Evolutionary conservation across 2,329 filamentous ascomycete species (phyloP), one percentile per base, ranked within the genome.

Genomic region (Zymoseptoria crescenta): DNA sequence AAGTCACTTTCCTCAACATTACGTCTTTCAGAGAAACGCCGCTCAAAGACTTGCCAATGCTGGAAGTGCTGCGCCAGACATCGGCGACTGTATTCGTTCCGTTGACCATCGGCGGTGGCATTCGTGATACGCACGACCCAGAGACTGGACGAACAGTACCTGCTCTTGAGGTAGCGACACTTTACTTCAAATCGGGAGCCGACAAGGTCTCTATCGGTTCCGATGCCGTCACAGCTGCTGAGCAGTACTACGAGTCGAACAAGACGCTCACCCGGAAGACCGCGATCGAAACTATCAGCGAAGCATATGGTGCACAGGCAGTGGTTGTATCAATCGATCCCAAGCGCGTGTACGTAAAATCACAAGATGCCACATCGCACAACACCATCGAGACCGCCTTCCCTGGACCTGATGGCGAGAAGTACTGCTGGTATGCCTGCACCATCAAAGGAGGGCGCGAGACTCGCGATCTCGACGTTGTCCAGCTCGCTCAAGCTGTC

Each of bases 131-230:
- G 0, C 83, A 91, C 58, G 94, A 99, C 75, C 87, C 87, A 0
- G 91, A 96, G 74, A 73, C 69, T 29, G 91, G 91, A 50, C 91
- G 86, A 53, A 85, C 85, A 62, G 86, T 96, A n/a, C 87, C 89
- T 2, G 94, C 94, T 0, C 84, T 97, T 13, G 89, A 96, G 68
- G 91, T 99, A 62, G 94, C 94, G 20, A 93, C 87, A 52, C 87
- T 97, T 83, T 99, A 99, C 81, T 99, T 99, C 83, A 88, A 93
- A 74, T 92, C 87, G 50, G 94, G 94, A 61, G 94, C 94, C 27
- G 94, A 99, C 79, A 99, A 99, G 77, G 92, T 99, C 58, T 95
- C 89, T 55, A 96, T 99, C 70, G 94, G 94, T 8, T 95, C 89
- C 7, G 94, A 99, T 74, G 94, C 94, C 58, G 95, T 99, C 27